Evolutionary conservation across 305 asterid species (phyloP).

Genomic region (Euphrasia arctica): DNA sequence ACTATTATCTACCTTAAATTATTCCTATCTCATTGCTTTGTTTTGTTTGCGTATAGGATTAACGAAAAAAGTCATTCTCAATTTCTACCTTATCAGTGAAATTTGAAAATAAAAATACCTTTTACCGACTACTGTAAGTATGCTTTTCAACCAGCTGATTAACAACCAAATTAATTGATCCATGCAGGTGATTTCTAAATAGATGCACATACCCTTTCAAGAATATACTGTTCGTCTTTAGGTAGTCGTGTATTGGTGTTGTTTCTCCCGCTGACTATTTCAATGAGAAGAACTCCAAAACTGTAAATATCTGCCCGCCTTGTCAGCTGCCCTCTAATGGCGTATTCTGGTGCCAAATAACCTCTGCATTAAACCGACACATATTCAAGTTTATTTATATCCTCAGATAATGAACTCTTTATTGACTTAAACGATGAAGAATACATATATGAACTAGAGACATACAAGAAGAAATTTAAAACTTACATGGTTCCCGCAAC

Average conservation of each 20-base stretch:
- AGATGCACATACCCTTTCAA: constrained; percentile 71
- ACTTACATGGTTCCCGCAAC: constrained; percentile 99
- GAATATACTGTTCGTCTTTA: constrained; percentile 68
- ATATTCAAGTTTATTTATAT: constrained; percentile 7
- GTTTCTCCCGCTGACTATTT: constrained; percentile 93
- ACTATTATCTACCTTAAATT: too few species aligned
- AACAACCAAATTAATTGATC: too few species aligned
- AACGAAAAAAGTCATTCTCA: too few species aligned
- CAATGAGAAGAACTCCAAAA: constrained; percentile 87
- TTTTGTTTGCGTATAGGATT: too few species aligned
- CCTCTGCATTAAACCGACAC: constrained; percentile 53
- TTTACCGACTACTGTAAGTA: neutral
- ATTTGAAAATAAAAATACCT: too few species aligned
- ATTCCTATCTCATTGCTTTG: too few species aligned
- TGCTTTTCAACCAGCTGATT: too few species aligned
- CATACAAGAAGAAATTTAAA: constrained; percentile 14
- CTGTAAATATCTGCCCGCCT: constrained; percentile 86
- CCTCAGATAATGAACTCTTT: too few species aligned
- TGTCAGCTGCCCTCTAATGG: constrained; percentile 83
- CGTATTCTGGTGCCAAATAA: constrained; percentile 98
- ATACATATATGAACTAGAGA: neutral
- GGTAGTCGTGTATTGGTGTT: constrained; percentile 78
- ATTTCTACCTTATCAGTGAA: too few species aligned
- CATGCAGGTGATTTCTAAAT: constrained; percentile 11
- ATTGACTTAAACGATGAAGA: neutral